Base-by-base conservation (phyloP, 139 green algal genomes). In the Asterochloris erici region DNA sequence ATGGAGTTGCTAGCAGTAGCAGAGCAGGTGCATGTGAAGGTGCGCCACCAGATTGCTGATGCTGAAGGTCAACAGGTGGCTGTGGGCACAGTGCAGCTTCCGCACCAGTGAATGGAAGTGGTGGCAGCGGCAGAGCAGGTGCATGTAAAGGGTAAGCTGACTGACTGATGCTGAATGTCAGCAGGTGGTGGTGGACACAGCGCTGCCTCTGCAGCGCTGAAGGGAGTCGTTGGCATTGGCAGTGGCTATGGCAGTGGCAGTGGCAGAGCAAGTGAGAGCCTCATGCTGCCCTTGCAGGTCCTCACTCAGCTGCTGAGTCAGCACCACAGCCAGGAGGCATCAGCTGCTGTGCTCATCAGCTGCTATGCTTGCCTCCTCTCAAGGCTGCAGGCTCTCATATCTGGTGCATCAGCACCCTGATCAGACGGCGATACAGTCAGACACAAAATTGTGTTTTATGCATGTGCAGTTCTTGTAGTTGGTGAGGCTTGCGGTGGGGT, bases 1-100 rank as follows among this genome's bases (percentile, higher is more conserved):
- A 81, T 63, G 9, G 88, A 91, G 79, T 28, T 90, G 0, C 63
- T 79, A 4, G 60, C 84, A 21, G 86, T 90, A 26, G 88, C 88
- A 23, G 88, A 91, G 81, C 73, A 84, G 17, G 28, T 91, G n/a
- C 86, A 91, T 61, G 60, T 89, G 68, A 91, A 88, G 88, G 82
- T 88, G 73, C 19, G 77, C 28, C n/a, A 63, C 60, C 38, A 83
- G n/a, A 83, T 83, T n/a, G 86, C 88, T 0, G 88, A 87, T 63
- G 21, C 21, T 12, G 86, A 89, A 62, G 29, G 88, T 11, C 38
- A 71, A 14, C 74, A 86, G 78, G 79, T 85, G 16, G 29, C 74
- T 1, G 12, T 75, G 16, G 63, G 19, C 16, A 69, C 61, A 29
- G 21, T 60, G 10, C 27, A 79, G 82, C 81, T 78, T 24, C 74